Evolutionary conservation across 2,329 filamentous ascomycete species (phyloP), one percentile per base, ranked within the genome.

Genomic region (Aureobasidium uvarum): DNA sequence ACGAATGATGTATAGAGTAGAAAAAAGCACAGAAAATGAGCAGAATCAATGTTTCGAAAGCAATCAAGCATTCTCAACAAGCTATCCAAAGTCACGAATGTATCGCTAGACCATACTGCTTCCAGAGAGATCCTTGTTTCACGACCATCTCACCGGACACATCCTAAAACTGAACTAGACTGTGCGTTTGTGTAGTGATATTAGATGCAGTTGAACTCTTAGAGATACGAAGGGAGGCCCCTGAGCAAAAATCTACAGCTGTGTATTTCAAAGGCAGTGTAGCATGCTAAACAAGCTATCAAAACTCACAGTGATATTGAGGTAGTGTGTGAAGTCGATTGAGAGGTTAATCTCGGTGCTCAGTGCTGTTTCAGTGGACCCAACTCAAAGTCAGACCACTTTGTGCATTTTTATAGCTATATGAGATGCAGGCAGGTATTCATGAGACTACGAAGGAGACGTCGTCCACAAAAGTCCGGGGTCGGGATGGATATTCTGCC

Each of bases 401-500:
- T 36, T 36, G 18, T 52, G 50, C 48, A n/a, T 52, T 52, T 52
- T 13, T 5, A 52, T 52, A 36, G 18, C 10, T 8, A 51, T 16
- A 8, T 13, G 33, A 36, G 33, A 36, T 36, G 10, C 33, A 36
- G 33, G 10, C 33, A 36, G 33, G 10, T 36, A 36, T 36, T 36
- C 11, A 36, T 36, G 33, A 36, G 11, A 36, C 2, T 4, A 13
- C 11, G 36, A 41, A 55, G 36, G 54, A 58, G 38, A 58, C 43
- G 54, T 58, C 54, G 54, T 58, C 54, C 31, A 4, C 36, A 16
- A 23, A 56, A 58, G 25, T 58, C 54, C 18, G 54, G 54, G 54
- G 54, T 31, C 36, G 20, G 28, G 13, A n/a, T 52, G 16, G 51
- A 58, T 13, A 58, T 59, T 59, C 55, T 59, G 55, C 55, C 55